Evolutionary conservation across 2,329 filamentous ascomycete species (phyloP).

Genomic region (Fusarium clavum): DNA sequence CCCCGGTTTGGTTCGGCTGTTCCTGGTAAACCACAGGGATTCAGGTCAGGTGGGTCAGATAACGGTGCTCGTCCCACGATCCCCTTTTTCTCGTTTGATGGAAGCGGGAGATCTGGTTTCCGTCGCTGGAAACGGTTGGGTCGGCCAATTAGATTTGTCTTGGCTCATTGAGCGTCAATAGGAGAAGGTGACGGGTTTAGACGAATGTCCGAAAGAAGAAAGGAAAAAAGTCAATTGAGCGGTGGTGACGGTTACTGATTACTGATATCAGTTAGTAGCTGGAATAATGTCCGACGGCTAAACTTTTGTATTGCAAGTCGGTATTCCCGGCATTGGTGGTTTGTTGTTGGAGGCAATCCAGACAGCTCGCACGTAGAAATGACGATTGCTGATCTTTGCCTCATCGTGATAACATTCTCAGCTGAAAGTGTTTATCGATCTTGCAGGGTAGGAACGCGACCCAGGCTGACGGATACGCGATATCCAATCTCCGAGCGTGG

Average conservation of each 20-base stretch:
- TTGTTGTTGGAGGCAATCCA: rapidly evolving
- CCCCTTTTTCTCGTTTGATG: not conserved
- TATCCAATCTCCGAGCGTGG: too few species aligned
- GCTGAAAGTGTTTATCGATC: not conserved
- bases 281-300: not conserved
- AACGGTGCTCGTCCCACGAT: not conserved
- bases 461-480: rapidly evolving
- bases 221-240: not conserved
- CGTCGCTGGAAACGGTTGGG: not conserved
- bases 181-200: not conserved
- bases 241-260: rapidly evolving
- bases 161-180: not conserved
- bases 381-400: not conserved
- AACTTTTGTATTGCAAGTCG: rapidly evolving
- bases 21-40: not conserved
- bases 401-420: rapidly evolving
- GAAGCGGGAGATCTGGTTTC: not conserved
- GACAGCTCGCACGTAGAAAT: not conserved
- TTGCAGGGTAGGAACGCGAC: not conserved
- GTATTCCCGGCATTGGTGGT: not conserved
- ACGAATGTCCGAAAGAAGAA: not conserved
- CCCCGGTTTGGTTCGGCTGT: not conserved
- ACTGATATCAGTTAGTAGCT: rapidly evolving
- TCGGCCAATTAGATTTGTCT: not conserved
- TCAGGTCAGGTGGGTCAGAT: not conserved